phyloP scores from a whole-genome alignment of 768 basidiomycete species.

The Xanthoconium stramineum region DNA sequence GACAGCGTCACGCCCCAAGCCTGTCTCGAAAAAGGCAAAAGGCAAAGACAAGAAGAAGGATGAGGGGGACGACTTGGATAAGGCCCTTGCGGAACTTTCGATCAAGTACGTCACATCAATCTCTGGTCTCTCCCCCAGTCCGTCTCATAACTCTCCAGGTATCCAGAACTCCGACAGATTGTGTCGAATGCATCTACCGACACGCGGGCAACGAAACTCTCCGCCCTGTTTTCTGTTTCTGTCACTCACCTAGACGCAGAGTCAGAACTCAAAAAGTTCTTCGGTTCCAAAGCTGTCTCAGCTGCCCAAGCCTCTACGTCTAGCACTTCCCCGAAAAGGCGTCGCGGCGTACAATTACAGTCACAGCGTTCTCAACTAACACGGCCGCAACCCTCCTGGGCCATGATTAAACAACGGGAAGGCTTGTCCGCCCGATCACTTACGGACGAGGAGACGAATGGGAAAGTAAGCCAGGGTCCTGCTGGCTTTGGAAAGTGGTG shows the following conservation, averaged over 20 bases:
- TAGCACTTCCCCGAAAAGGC: slow-evolving; percentile 35
- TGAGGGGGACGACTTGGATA: slow-evolving; percentile 76
- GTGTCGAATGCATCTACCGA: slow-evolving; percentile 22
- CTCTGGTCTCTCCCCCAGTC: not conserved
- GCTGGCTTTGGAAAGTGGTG: slow-evolving; percentile 73
- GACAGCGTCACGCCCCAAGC: slow-evolving; percentile 35
- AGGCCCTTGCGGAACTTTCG: slow-evolving; percentile 81
- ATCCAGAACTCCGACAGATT: slow-evolving; percentile 49
- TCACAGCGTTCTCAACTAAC: slow-evolving; percentile 68
- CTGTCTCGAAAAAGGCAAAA: slow-evolving; percentile 57
- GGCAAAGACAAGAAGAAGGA: slow-evolving; percentile 61
- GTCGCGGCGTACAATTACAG: slow-evolving; percentile 36
- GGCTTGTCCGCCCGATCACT: slow-evolving; percentile 67
- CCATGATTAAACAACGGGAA: slow-evolving; percentile 62
- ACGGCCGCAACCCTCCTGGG: slow-evolving; percentile 74
- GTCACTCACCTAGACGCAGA: slow-evolving; percentile 81
- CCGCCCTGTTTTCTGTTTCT: slow-evolving; percentile 73
- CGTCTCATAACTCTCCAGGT: slow-evolving; percentile 33
- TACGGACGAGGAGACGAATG: slow-evolving; percentile 49
- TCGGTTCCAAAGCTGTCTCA: slow-evolving; percentile 85
- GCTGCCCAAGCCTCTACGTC: slow-evolving; percentile 45
- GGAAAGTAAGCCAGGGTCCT: slow-evolving; percentile 41
- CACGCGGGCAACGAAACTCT: slow-evolving; percentile 34
- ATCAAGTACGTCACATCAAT: slow-evolving; percentile 49
- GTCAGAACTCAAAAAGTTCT: slow-evolving; percentile 90